phyloP scores from a whole-genome alignment of 768 basidiomycete genomes.

The Phlebiopsis gigantea region DNA sequence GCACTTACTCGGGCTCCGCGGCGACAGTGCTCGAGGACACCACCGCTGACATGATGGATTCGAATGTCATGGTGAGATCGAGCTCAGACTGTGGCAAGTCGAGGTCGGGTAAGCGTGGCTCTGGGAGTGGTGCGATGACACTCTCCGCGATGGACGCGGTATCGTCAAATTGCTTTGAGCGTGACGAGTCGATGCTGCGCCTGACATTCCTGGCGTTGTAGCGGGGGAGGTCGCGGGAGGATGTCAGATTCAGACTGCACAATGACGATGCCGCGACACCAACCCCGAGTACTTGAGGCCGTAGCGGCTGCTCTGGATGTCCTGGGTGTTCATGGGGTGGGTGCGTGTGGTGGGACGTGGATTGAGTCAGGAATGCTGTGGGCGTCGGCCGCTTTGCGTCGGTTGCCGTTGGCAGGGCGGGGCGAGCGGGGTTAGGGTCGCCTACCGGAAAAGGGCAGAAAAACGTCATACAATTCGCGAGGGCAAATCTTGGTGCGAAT shows the following conservation, averaged over 20 bases:
- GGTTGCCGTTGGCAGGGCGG: constrained; percentile 1
- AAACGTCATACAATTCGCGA: constrained; percentile 1
- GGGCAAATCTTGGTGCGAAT: constrained; percentile 1
- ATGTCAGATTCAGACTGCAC: constrained; percentile 9
- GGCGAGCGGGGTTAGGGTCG: constrained; percentile 1
- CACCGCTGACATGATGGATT: constrained; percentile 20
- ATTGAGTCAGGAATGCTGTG: neutral
- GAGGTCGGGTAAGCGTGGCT: constrained; percentile 19
- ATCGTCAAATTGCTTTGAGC: constrained; percentile 4
- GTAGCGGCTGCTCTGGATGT: constrained; percentile 1
- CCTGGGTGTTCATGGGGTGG: neutral
- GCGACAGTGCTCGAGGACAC: neutral
- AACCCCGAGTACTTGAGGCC: constrained; percentile 13
- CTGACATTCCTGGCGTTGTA: constrained; percentile 9
- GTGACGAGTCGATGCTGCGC: constrained; percentile 2
- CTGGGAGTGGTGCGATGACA: constrained; percentile 9
- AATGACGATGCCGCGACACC: constrained; percentile 5
- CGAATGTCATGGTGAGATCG: constrained; percentile 25
- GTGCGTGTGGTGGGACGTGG: neutral
- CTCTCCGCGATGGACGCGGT: constrained; percentile 11
- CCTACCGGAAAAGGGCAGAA: neutral
- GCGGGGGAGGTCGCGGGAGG: neutral
- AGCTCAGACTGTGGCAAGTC: constrained; percentile 24
- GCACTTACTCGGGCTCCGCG: constrained; percentile 18
- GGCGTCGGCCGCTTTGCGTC: neutral